These are phyloP conservation scores for Penicillium daleae DNA, from an alignment of 495 filamentous ascomycete genomes.

Conservation along the genomic window DNA sequence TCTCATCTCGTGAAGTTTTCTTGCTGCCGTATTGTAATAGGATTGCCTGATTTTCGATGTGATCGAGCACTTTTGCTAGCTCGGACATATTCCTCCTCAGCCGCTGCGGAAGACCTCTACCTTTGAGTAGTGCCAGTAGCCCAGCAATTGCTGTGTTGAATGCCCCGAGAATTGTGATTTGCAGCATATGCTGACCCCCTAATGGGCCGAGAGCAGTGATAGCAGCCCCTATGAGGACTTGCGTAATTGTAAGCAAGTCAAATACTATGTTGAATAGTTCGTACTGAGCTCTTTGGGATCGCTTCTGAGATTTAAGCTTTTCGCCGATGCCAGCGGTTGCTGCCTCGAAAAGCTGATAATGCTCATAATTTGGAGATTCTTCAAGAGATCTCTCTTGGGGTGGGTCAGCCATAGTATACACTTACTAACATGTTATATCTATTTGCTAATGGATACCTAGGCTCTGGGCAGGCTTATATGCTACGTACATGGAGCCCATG, in stretches of 20 bases:
- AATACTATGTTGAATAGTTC: neutral
- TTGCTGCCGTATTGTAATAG: slow-evolving; percentile 4
- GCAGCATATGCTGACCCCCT: slow-evolving; percentile 37
- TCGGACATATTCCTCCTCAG: slow-evolving; percentile 50
- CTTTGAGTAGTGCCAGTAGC: slow-evolving; percentile 52
- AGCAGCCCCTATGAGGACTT: slow-evolving; percentile 50
- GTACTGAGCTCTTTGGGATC: neutral
- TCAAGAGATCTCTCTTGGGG: no score
- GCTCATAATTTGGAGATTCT: no score
- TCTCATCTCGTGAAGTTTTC: no score
- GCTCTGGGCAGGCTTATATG: no score
- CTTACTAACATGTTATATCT: no score
- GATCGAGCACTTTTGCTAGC: slow-evolving; percentile 49
- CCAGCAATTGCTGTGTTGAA: slow-evolving; percentile 56
- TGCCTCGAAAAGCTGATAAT: no score
- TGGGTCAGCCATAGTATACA: no score
- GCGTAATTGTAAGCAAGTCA: slow-evolving; percentile 30
- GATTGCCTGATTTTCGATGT: slow-evolving; percentile 37
- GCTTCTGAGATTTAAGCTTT: neutral
- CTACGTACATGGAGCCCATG: no score
- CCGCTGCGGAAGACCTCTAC: slow-evolving; percentile 54
- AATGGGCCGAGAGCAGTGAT: slow-evolving; percentile 50
- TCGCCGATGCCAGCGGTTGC: no score
- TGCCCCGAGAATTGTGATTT: slow-evolving; percentile 51
- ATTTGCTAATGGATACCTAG: no score